Conservation (phyloP, 73 alveolate species). For the Uronychia setigera region DNA sequence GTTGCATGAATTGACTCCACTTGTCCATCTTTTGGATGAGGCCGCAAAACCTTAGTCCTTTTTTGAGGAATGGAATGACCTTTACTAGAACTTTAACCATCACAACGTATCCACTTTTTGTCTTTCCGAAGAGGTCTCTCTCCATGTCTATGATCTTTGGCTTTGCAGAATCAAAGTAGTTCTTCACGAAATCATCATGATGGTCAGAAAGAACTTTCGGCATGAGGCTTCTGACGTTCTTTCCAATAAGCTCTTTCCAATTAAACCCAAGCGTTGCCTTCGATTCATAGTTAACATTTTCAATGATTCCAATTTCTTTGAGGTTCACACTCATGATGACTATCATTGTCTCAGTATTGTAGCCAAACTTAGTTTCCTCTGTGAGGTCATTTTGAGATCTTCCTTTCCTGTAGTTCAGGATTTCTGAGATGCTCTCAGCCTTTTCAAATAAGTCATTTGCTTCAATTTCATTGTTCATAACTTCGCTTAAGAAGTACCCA, state of each 20-base stretch:
- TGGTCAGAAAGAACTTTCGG: constrained; percentile 34
- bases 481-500: constrained; percentile 29
- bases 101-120: constrained; percentile 10
- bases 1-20: constrained; percentile 16
- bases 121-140: constrained; percentile 16
- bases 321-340: constrained; percentile 38
- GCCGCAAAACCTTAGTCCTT: constrained; percentile 23
- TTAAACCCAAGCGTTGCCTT: constrained; percentile 20
- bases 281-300: constrained; percentile 38
- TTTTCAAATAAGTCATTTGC: background rate
- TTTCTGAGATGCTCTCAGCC: background rate
- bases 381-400: background rate
- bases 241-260: constrained; percentile 20
- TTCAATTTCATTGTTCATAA: constrained; percentile 45
- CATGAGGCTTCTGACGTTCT: constrained; percentile 33
- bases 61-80: constrained; percentile 36
- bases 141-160: constrained; percentile 21
- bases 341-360: constrained; percentile 20
- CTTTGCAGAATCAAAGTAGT: constrained; percentile 39
- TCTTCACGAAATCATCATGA: constrained; percentile 25
- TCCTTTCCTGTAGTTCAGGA: background rate
- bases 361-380: constrained; percentile 37
- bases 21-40: constrained; percentile 16
- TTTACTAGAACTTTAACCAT: constrained; percentile 29
- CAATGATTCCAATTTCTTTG: constrained; percentile 35